These are phyloP conservation scores for Logfia minima DNA, from an alignment of 129 eudicot species.

Conservation along the genomic window DNA sequence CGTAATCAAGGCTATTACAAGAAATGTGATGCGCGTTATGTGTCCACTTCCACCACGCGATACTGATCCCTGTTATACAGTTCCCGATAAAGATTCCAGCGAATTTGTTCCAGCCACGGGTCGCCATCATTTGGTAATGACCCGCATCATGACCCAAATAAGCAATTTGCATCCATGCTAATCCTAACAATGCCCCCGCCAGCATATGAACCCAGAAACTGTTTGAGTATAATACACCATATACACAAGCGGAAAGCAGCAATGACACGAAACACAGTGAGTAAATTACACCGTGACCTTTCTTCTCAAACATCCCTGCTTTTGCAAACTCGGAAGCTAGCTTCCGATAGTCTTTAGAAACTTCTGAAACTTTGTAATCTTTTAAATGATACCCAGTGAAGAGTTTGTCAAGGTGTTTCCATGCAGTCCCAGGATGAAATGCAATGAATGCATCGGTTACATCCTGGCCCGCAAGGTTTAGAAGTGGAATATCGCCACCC, in stretches of 20 bases:
- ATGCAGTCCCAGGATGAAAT: conserved; percentile 81
- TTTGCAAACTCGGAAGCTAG: conserved; percentile 62
- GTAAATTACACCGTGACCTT: conserved; percentile 68
- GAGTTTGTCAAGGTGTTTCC: conserved; percentile 63
- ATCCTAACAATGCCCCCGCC: conserved; percentile 64
- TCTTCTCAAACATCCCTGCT: conserved; percentile 78
- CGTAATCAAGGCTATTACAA: conserved; percentile 74
- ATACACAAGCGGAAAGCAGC: conserved; percentile 47
- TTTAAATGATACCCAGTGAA: conserved; percentile 69
- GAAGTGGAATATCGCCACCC: conserved; percentile 68
- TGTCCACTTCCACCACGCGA: conserved; percentile 98
- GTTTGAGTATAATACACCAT: conserved; percentile 48
- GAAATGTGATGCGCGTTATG: conserved; percentile 86
- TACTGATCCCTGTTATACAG: conserved; percentile 82
- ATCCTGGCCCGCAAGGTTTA: conserved; percentile 79
- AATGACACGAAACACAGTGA: conserved; percentile 52
- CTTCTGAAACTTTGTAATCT: conserved; percentile 69
- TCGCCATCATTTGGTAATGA: conserved; percentile 76
- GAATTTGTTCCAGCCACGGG: conserved; percentile 61
- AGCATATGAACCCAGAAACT: conserved; percentile 58
- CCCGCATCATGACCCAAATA: conserved; percentile 95
- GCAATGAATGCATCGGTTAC: conserved; percentile 95
- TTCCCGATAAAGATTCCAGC: conserved; percentile 76
- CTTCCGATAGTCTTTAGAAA: conserved; percentile 73
- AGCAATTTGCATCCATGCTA: conserved; percentile 82